Base-by-base conservation (phyloP, 148 eudicot genomes). In the Mesembryanthemum crystallinum region DNA sequence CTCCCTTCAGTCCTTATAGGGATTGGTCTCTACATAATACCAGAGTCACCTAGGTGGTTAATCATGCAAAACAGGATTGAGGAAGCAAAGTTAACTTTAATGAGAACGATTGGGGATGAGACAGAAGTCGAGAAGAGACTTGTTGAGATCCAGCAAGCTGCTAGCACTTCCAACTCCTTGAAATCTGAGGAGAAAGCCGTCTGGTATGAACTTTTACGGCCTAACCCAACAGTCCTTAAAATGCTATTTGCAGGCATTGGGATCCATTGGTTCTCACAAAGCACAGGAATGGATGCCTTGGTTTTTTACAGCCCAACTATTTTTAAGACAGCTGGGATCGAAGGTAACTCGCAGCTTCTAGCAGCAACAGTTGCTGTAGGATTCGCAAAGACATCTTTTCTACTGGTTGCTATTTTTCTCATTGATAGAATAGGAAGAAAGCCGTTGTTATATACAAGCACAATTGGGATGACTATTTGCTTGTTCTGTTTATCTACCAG, bases 331-430 rank as follows among this genome's bases (percentile, higher is more conserved):
- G 92, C 95, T 11, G 97, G 97, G 18, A 74, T 92, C 9, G 61
- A 76, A 45, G 83, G 72, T 58, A 85, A 92, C 75, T 59, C 91
- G 5, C 78, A 87, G 77, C 89, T 92, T 51, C 87, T 92, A 42
- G 95, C 90, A 65, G 95, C 97, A 24, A 92, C 97, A 0, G 91
- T 92, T 57, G 95, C 95, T 13, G 95, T 90, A 14, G 95, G 97
- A 13, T 64, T 92, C 21, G 69, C 93, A 24, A 92, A 92, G 69
- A 92, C 97, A 4, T 75, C 37, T 15, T 84, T 84, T 47, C 89
- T 92, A 75, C 43, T 92, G 28, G 80, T 87, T 21, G 95, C 95
- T 5, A 88, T 89, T 39, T 14, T 86, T 23, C 87, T 92, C 2
- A 87, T 90, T 37, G 97, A 92, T 55, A 86, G 74, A 77, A 63